Base-by-base conservation (phyloP, 2,329 filamentous ascomycete species). In the Botrytis pseudocinerea region DNA sequence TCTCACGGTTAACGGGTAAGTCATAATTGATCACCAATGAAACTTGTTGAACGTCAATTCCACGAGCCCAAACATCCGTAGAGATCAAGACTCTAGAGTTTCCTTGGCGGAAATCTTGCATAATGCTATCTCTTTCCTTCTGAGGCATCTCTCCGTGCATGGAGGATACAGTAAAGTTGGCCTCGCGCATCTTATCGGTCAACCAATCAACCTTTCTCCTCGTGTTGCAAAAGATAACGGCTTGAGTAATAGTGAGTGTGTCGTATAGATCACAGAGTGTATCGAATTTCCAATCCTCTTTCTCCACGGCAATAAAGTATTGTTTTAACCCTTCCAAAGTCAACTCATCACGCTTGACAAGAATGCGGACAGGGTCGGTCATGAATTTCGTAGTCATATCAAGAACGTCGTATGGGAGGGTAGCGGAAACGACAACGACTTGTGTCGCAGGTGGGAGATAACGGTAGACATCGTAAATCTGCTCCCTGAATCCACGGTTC, bases 301-400 rank as follows among this genome's bases (percentile, higher is more conserved):
- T 98, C 84, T 99, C 96, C 32, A 98, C 96, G 2, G 96, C 96
- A 80, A 99, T 98, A 82, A 98, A 99, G 87, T 98, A 99, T 83
- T 99, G 96, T 86, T 98, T 98, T 69, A 99, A 87, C 73, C 96
- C 96, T 85, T 98, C 96, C 69, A 99, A 90, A 2, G 96, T 99
- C 86, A 99, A 85, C 83, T 99, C 96, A 83, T 98, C 96, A 91
- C 95, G 95, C 90, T 98, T 98, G 82, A 98, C 95, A 40, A 98
- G 88, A 80, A 98, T 97, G 77, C 95, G 92, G 63, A 98, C 95
- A 0, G 95, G 95, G 80, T 98, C 95, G 40, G 94, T 97, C 96
- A 99, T 99, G 88, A 99, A 99, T 84, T 98, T 98, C 78, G 95
- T 98, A 46, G 96, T 99, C 93, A 99, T 97, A 83, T 98, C 95